Base-by-base conservation (phyloP, 257 asterid species). In the Nicotiana sylvestris region DNA sequence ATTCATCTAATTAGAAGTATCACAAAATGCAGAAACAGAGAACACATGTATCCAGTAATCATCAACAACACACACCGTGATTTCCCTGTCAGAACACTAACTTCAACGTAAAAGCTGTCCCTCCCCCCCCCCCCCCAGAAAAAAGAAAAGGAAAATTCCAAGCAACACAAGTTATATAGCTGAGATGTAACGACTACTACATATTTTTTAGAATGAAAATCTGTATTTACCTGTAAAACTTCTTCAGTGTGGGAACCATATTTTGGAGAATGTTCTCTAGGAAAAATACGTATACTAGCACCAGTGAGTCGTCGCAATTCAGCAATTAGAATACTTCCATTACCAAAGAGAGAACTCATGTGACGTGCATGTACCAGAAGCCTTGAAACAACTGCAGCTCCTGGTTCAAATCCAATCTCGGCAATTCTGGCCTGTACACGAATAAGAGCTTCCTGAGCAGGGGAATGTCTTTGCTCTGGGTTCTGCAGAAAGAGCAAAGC, bases 361-460 rank as follows among this genome's bases (percentile, higher is more conserved):
- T 78, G 83, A 65, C 74, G 58, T 51, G 70, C 62, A 77, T 83
- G 86, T 77, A 83, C 83, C 61, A 83, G 80, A 55, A 83, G 86
- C 78, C 86, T 83, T 61, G 86, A 81, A 66, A 83, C 86, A 35
- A 78, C 86, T 83, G 86, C 72, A 51, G 66, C 80, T 65, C 83
- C 86, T 33, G 83, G 83, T 66, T 83, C 86, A 83, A 78, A 83
- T 67, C 86, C 86, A 78, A 83, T 83, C 69, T 83, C 86, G 37
- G 83, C 80, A 77, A 83, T 78, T 57, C 86, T 78, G 11, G 80
- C 78, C 25, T 78, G 86, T 49, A 83, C 86, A 78, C 86, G 83
- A 80, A 83, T 78, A 78, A 83, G 60, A 78, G 86, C 86, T 9
- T 83, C 86, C 67, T 78, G 86, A 46, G 86, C 86, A 77, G 86